Percentiles rank a stretch among this genome's conserved stretches.
Evolutionary conservation across 768 basidiomycete genomes (phyloP).

Genomic region (Sporobolomyces pararoseus): DNA sequence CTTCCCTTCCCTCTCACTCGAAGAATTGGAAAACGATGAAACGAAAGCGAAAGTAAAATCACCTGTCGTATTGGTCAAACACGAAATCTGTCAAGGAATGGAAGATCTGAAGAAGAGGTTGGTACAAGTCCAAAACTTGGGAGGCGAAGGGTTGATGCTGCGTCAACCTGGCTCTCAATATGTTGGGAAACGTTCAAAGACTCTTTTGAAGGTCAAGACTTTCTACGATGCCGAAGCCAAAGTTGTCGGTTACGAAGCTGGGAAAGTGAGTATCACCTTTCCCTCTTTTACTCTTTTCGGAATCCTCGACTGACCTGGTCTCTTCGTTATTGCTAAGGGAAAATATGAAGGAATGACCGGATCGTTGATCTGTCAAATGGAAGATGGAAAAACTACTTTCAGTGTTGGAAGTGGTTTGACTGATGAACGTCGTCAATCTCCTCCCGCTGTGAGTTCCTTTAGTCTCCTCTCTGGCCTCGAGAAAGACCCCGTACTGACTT

Average conservation of each 20-base stretch:
- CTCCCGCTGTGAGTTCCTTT: conserved; percentile 30
- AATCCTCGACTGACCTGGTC: neutral
- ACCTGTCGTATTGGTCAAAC: conserved; percentile 21
- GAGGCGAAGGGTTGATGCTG: conserved; percentile 44
- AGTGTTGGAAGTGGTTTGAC: conserved; percentile 40
- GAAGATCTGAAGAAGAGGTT: conserved; percentile 27
- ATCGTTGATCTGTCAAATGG: conserved; percentile 40
- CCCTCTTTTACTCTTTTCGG: neutral
- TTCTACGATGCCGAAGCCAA: conserved; percentile 45
- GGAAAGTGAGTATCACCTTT: conserved; percentile 28
- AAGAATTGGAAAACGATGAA: neutral
- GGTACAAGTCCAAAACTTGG: conserved; percentile 10
- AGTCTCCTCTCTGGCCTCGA: neutral
- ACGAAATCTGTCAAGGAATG: conserved; percentile 34
- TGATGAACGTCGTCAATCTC: conserved; percentile 30
- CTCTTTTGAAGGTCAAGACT: conserved; percentile 44
- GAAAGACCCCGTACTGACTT: neutral
- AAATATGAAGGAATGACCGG: conserved; percentile 41
- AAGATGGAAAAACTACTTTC: conserved; percentile 20
- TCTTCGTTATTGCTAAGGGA: conserved; percentile 10
- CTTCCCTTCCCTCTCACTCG: conserved; percentile 15
- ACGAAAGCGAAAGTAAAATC: neutral
- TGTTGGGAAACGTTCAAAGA: conserved; percentile 31
- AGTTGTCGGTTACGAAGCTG: conserved; percentile 41
- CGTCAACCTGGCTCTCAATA: conserved; percentile 34